Conservation (phyloP, 2,329 filamentous ascomycete genomes). For the Monosporascus sp. region DNA sequence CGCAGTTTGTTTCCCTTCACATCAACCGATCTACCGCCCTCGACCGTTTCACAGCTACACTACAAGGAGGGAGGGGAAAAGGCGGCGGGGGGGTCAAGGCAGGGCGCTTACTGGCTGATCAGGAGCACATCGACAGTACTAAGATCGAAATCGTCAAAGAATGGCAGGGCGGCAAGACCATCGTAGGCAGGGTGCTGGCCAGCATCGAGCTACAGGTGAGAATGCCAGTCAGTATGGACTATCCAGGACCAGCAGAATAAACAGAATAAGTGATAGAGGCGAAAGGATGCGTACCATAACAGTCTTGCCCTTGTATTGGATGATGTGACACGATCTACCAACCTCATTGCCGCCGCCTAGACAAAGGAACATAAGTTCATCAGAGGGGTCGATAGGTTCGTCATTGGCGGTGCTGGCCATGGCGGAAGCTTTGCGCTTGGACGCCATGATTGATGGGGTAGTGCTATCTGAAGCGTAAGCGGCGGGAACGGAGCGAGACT, state of each 20-base stretch:
- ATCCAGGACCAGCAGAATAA: conserved; percentile 1
- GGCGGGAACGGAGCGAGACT: too few relatives aligned
- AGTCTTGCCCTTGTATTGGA: conserved; percentile 98
- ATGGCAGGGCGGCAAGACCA: conserved; percentile 85
- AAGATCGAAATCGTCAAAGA: conserved; percentile 97
- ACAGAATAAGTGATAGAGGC: neutral
- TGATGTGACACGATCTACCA: conserved; percentile 92
- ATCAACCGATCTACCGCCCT: conserved; percentile 19
- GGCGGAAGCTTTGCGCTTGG: conserved; percentile 81
- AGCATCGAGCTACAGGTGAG: conserved; percentile 70
- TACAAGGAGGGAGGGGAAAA: conserved; percentile 9
- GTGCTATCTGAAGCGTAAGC: neutral
- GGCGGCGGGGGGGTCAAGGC: neutral
- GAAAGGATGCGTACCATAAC: conserved; percentile 70
- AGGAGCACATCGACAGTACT: conserved; percentile 95
- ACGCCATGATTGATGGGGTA: conserved; percentile 59
- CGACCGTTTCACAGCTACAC: conserved; percentile 10
- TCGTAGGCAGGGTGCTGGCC: conserved; percentile 97
- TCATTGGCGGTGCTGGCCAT: conserved; percentile 65
- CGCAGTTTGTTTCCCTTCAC: conserved; percentile 4
- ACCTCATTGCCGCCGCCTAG: conserved; percentile 96
- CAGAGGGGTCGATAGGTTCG: conserved; percentile 85
- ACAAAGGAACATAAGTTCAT: conserved; percentile 91
- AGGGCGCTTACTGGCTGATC: conserved; percentile 89
- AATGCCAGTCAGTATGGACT: conserved; percentile 9